Conservation (phyloP, 331 rosid genomes). For the Spiraea crenata region DNA sequence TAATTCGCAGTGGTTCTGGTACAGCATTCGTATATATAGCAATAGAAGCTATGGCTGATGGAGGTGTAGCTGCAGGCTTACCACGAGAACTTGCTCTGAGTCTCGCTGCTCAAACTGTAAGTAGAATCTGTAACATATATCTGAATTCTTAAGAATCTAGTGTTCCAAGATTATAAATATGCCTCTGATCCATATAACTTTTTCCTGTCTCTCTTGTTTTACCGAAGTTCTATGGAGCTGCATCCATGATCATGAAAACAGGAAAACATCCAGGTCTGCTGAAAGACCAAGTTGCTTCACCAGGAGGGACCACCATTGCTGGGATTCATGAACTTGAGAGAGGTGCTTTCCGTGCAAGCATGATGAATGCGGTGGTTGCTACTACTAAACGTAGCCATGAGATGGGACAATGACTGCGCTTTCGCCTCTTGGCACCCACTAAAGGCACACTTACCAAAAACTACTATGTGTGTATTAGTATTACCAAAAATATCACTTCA, state of each 20-base stretch:
- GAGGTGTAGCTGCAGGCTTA: constrained; percentile 17
- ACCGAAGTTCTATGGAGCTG: constrained; percentile 1
- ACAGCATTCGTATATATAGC: background rate
- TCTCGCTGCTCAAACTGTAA: constrained; percentile 15
- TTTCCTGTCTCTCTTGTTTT: no score
- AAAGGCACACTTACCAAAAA: no score
- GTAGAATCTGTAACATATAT: background rate
- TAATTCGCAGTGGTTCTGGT: constrained; percentile 6
- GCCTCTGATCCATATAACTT: background rate
- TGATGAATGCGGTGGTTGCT: background rate
- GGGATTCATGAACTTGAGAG: constrained; percentile 10
- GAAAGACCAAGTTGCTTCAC: constrained; percentile 12
- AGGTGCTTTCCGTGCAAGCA: background rate
- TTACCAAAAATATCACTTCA: no score
- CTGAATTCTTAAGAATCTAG: no score
- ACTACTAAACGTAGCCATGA: background rate
- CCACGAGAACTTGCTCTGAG: constrained; percentile 3
- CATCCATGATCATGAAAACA: constrained; percentile 2
- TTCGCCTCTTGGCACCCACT: background rate
- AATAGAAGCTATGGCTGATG: constrained; percentile 16
- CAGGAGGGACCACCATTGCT: constrained; percentile 2
- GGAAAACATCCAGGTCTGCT: background rate
- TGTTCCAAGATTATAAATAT: background rate
- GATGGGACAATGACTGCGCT: background rate
- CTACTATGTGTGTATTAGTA: no score